Base-by-base conservation (phyloP, 2,329 filamentous ascomycete genomes). In the Clarireedia paspali region DNA sequence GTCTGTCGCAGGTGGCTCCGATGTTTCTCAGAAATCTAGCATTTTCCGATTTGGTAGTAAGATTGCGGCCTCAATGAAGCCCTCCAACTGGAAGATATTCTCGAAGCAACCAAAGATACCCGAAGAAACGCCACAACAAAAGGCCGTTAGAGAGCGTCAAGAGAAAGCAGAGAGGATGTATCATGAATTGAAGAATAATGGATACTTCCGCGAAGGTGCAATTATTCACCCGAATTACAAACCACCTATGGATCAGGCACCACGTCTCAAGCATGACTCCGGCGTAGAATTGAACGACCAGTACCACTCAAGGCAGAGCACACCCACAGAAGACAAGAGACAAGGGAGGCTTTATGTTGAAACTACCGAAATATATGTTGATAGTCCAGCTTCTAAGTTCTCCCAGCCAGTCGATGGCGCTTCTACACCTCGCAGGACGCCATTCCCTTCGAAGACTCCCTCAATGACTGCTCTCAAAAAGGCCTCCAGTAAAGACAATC, bases 31-130 rank as follows among this genome's bases (percentile, higher is more conserved):
- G 52, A 68, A 72, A 14, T 76, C 72, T 3, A 74, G 76, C 10
- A 74, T 82, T 36, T 80, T 80, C 61, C 73, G 75, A 5, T 81
- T 83, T 61, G 79, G 80, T 38, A 80, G 77, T 62, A 75, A 74
- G 2, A 71, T 82, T 56, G 76, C 76, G 6, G 73, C 75, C 12
- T 74, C 74, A 20, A 80, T 83, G 65, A 79, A 79, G 59, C 77
- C 80, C 3, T 72, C 76, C 50, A 75, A 75, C 34, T 78, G 75
- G 74, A 76, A 74, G 62, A 65, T 69, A 47, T 68, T 63, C 58
- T 59, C 58, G 47, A 57, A 62, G 9, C 48, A 60, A 20, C 58
- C 58, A 20, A 44, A 56, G 20, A 70, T 71, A 30, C 74, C 77
- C 49, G 70, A 73, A 47, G 67, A 72, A 49, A 71, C 69, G 53